phyloP scores from a whole-genome alignment of 805 yeast genomes.

The Wickerhamomyces sydowiorum region DNA sequence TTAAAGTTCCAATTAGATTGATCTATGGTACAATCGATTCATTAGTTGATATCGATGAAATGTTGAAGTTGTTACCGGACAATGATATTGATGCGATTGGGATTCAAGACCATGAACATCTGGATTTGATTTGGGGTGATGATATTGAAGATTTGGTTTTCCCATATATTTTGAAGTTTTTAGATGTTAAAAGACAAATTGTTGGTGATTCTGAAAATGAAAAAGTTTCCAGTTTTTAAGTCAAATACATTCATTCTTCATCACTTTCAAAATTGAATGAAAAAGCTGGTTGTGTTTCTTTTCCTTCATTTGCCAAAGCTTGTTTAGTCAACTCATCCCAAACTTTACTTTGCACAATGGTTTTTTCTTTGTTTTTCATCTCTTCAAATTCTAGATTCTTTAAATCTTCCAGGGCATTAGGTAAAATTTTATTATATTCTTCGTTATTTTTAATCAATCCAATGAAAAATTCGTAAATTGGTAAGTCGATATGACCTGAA shows the following conservation, averaged over 20 bases:
- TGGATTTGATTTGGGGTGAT: slow-evolving; percentile 86
- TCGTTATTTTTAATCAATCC: slow-evolving; percentile 37
- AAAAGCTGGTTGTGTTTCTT: slow-evolving; percentile 7
- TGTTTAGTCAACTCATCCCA: slow-evolving; percentile 42
- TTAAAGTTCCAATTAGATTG: slow-evolving; percentile 66
- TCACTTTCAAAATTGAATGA: slow-evolving; percentile 22
- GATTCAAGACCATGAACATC: slow-evolving; percentile 73
- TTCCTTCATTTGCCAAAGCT: slow-evolving; percentile 1
- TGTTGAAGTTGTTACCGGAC: slow-evolving; percentile 62
- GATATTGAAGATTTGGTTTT: slow-evolving; percentile 48
- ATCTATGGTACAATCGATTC: slow-evolving; percentile 80
- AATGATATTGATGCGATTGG: slow-evolving; percentile 45
- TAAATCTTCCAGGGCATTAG: slow-evolving; percentile 29
- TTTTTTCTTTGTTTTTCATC: slow-evolving; percentile 14
- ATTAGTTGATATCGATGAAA: slow-evolving; percentile 76
- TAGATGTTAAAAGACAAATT: slow-evolving; percentile 23
- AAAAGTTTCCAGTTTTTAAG: slow-evolving; percentile 5
- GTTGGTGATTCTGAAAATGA: slow-evolving; percentile 1
- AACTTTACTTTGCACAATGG: slow-evolving; percentile 36
- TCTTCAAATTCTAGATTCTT: slow-evolving; percentile 28
- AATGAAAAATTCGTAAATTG: slow-evolving; percentile 57
- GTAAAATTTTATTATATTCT: slow-evolving; percentile 31
- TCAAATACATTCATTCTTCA: slow-evolving; percentile 12
- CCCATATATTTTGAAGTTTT: slow-evolving; percentile 32
- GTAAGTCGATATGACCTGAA: slow-evolving; percentile 36